These are phyloP conservation scores for Amaranthus palmeri DNA, from an alignment of 148 eudicot species.

Conservation along the genomic window DNA sequence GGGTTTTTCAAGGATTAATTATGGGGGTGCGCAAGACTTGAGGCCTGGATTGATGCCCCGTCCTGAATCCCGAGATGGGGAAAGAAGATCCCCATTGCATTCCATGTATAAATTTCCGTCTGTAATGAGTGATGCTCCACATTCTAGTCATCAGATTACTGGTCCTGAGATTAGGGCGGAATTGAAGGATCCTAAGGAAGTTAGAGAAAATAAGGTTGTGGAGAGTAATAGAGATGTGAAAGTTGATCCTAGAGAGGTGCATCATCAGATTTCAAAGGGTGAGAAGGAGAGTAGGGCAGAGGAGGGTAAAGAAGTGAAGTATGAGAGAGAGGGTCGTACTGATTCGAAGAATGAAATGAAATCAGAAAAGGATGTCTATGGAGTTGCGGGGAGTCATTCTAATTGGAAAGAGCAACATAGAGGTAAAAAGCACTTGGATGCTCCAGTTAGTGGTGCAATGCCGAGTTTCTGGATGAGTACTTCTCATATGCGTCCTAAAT, in stretches of 20 bases:
- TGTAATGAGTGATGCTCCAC: conserved; percentile 39
- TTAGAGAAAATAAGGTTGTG: conserved; percentile 37
- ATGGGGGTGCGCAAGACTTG: conserved; percentile 39
- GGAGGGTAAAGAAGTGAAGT: conserved; percentile 54
- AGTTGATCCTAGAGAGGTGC: conserved; percentile 44
- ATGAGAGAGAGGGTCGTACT: conserved; percentile 42
- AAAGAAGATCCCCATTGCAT: conserved; percentile 56
- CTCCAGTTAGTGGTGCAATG: conserved; percentile 37
- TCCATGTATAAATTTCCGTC: conserved; percentile 51
- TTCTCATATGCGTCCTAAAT: conserved; percentile 32
- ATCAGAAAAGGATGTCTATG: conserved; percentile 56
- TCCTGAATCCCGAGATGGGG: conserved; percentile 50
- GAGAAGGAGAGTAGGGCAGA: conserved; percentile 57
- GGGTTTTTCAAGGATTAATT: conserved; percentile 28
- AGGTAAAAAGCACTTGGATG: conserved; percentile 58
- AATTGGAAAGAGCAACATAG: conserved; percentile 71
- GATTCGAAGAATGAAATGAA: conserved; percentile 52
- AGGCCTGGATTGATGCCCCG: conserved; percentile 55
- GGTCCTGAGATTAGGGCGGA: conserved; percentile 55
- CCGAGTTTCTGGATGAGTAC: conserved; percentile 42
- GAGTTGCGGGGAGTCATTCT: conserved; percentile 35
- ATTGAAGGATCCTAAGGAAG: conserved; percentile 51
- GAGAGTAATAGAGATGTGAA: conserved; percentile 45
- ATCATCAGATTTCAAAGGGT: conserved; percentile 45
- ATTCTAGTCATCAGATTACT: conserved; percentile 36